Evolutionary conservation across 805 yeast genomes (phyloP).

Genomic region (Cyberlindnera petersonii): DNA sequence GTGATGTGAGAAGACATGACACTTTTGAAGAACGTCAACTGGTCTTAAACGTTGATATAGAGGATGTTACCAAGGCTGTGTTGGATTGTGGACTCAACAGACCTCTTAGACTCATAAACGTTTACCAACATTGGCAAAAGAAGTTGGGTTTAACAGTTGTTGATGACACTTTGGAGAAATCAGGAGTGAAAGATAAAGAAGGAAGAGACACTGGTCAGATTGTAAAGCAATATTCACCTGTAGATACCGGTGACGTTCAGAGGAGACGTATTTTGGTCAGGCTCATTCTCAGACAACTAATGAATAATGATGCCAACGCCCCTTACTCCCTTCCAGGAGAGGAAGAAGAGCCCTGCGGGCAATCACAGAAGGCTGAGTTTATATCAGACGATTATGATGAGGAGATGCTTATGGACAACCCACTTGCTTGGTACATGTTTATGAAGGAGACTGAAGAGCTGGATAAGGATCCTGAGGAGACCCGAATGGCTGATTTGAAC

Average conservation of each 20-base stretch:
- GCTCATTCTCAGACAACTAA: too few species aligned
- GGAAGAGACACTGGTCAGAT: slow-evolving; percentile 3
- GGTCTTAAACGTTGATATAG: not conserved
- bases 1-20: not conserved
- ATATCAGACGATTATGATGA: slow-evolving; percentile 10
- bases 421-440: slow-evolving; percentile 12
- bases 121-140: not conserved
- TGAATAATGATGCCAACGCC: too few species aligned
- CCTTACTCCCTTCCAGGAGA: too few species aligned
- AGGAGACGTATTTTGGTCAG: too few species aligned
- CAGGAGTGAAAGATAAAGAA: not conserved
- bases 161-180: slow-evolving; percentile 1
- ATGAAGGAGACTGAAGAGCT: slow-evolving; percentile 11
- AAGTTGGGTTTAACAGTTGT: not conserved
- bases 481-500: slow-evolving; percentile 1
- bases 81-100: not conserved
- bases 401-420: slow-evolving; percentile 12
- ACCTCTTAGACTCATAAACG: not conserved
- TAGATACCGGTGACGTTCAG: too few species aligned
- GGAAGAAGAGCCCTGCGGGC: too few species aligned
- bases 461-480: slow-evolving; percentile 2
- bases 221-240: too few species aligned
- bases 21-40: not conserved
- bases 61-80: not conserved
- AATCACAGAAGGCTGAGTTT: not conserved